phyloP scores from a whole-genome alignment of 2,329 filamentous ascomycete genomes.

The Rhynchosporium agropyri region DNA sequence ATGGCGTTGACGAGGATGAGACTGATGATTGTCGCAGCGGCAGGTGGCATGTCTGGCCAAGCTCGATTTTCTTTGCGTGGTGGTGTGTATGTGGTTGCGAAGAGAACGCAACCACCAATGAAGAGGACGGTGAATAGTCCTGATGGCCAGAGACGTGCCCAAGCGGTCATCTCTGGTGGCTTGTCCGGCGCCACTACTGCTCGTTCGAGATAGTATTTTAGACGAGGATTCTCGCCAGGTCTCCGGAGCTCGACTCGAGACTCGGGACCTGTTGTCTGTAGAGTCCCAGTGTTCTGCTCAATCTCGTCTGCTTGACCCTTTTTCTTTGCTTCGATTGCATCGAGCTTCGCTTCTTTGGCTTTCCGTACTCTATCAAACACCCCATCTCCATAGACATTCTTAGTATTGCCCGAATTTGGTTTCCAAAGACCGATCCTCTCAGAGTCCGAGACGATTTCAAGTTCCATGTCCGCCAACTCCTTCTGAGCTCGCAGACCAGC shows the following conservation, averaged over 20 bases:
- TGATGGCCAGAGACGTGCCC: constrained; percentile 59
- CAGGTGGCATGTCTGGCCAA: constrained; percentile 62
- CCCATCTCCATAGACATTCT: constrained; percentile 60
- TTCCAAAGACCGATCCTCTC: constrained; percentile 39
- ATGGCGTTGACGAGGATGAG: constrained; percentile 63
- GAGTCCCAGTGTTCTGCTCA: constrained; percentile 35
- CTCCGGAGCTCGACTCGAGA: constrained; percentile 37
- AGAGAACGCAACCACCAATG: constrained; percentile 48
- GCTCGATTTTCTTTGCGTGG: constrained; percentile 53
- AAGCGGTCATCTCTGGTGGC: constrained; percentile 54
- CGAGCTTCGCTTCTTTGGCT: constrained; percentile 49
- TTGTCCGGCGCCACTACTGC: constrained; percentile 55
- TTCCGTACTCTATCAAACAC: constrained; percentile 60
- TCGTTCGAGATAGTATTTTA: constrained; percentile 44
- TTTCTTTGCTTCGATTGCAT: constrained; percentile 49
- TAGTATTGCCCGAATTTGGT: constrained; percentile 34
- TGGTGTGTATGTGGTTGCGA: constrained; percentile 56
- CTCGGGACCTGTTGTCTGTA: constrained; percentile 29
- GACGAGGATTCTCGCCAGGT: constrained; percentile 36
- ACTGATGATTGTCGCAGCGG: constrained; percentile 63
- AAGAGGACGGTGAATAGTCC: constrained; percentile 52
- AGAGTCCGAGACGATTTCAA: constrained; percentile 39
- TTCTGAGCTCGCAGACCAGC: constrained; percentile 65
- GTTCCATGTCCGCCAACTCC: constrained; percentile 58
- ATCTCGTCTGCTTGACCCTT: constrained; percentile 47